A percentile compares a stretch with the other conserved stretches of the same genome.
These are phyloP conservation scores for Blumeria hordei DNA, from an alignment of 2,329 filamentous ascomycete genomes.

Conservation along the genomic window DNA sequence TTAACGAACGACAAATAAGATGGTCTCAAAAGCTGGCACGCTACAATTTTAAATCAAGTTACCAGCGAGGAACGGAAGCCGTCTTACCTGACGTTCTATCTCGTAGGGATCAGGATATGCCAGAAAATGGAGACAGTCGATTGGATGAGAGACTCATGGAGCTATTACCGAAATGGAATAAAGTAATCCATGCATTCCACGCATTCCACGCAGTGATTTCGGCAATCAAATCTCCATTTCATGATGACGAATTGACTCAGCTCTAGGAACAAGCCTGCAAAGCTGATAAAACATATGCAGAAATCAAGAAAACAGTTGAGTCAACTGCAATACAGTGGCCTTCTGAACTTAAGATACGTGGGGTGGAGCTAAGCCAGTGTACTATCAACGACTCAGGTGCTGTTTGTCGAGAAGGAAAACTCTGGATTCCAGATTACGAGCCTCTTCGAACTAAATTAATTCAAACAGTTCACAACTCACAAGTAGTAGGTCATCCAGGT, in stretches of 20 bases:
- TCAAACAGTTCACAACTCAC: background rate
- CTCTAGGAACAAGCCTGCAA: background rate
- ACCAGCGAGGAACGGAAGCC: background rate
- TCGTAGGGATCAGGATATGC: background rate
- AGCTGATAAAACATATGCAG: background rate
- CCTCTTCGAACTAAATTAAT: background rate
- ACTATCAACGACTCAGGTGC: background rate
- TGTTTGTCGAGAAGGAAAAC: background rate
- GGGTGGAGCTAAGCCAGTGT: background rate
- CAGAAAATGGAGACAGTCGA: background rate
- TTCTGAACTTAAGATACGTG: background rate
- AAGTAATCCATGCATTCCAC: background rate
- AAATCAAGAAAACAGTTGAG: background rate
- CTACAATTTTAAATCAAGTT: background rate
- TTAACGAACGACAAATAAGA: background rate
- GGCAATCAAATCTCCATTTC: background rate
- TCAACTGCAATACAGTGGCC: background rate
- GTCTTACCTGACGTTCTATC: background rate
- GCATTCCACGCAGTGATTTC: background rate
- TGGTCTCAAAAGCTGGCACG: background rate
- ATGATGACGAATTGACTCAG: background rate
- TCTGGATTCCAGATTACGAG: background rate
- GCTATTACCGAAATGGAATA: background rate
- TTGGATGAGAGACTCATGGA: background rate
- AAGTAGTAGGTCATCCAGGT: background rate